Evolutionary conservation across 2,329 filamentous ascomycete species (phyloP), one percentile per base, ranked within the genome.

Genomic region (Albophoma yamanashiensis): DNA sequence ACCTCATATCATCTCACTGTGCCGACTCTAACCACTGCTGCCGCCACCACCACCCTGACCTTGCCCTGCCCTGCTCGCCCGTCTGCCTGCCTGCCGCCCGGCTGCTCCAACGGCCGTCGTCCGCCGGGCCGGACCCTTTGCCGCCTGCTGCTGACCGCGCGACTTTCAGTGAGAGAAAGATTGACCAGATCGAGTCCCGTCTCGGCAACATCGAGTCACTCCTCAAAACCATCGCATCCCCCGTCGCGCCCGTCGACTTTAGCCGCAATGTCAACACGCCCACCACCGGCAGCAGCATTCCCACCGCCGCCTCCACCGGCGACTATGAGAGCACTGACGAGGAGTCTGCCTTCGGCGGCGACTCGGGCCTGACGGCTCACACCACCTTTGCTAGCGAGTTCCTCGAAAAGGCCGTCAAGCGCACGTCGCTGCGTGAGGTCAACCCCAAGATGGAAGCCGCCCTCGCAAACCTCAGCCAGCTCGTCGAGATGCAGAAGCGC

Each of bases 321-420:
- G 70, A 71, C 53, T 72, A 70, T 61, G 75, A 77, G 47, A 75
- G 71, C 60, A 73, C 70, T 56, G 73, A 75, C 17, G 71, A 75
- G 7, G 75, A 77, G 59, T 74, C 74, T 17, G 72, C 72, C 17
- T 76, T 78, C 65, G 74, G 79, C 61, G 79, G 78, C n/a, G 76
- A 79, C 64, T 76, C 78, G 1, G 78, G 77, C 25, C 72, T 82
- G 53, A 71, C 78, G 4, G 77, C 77, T 5, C 79, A 82, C 60
- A 78, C 82, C 3, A 75, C 75, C n/a, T 82, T 82, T 64, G 81
- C 79, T 27, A 79, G 74, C 66, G 78, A 81, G 64, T 81, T 83
- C 47, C 75, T 83, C 27, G 80, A 84, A 64, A 74, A 78, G 60
- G 78, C 78, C n/a, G 80, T 82, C 34, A 71, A 76, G 63, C 74